Conservation (phyloP, 768 basidiomycete species). For the Podaxis sp. region DNA sequence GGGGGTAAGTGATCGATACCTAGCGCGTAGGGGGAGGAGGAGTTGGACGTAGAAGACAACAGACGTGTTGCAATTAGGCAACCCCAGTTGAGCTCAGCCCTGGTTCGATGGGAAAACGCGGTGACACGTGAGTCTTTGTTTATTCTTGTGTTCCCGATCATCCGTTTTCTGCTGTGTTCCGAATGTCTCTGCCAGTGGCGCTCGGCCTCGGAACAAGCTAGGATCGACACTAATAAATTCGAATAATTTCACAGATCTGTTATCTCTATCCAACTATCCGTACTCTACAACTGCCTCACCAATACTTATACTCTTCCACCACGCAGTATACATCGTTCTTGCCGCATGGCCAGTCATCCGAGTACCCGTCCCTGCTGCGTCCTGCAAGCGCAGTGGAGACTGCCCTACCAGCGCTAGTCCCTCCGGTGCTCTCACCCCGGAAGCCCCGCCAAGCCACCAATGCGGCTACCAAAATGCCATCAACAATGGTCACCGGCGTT, state of each 20-base stretch:
- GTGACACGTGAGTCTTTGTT: slow-evolving; percentile 11
- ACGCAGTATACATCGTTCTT: slow-evolving; percentile 63
- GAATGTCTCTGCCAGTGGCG: too few species aligned
- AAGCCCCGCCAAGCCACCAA: slow-evolving; percentile 44
- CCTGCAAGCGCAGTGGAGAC: slow-evolving; percentile 9
- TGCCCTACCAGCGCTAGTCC: slow-evolving; percentile 16
- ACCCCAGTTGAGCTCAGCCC: slow-evolving; percentile 1
- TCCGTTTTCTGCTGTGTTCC: too few species aligned
- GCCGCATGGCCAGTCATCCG: slow-evolving; percentile 39
- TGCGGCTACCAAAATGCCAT: slow-evolving; percentile 22
- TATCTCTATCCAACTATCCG: background rate
- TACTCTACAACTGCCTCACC: background rate
- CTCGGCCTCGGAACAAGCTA: too few species aligned
- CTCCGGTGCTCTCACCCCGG: slow-evolving; percentile 21
- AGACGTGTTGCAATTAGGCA: slow-evolving; percentile 1
- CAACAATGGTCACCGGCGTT: background rate
- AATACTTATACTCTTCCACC: slow-evolving; percentile 53
- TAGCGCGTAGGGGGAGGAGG: slow-evolving; percentile 1
- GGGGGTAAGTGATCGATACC: background rate
- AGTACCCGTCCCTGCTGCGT: slow-evolving; percentile 12
- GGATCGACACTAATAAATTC: too few species aligned
- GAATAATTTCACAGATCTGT: too few species aligned
- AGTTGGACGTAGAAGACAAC: background rate
- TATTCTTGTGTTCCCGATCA: slow-evolving; percentile 6
- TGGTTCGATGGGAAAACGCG: slow-evolving; percentile 5